Percentiles rank a stretch among this genome's conserved stretches.
Evolutionary conservation across 345 rosid genomes (phyloP).

Genomic region (Diplotaxis tenuifolia): DNA sequence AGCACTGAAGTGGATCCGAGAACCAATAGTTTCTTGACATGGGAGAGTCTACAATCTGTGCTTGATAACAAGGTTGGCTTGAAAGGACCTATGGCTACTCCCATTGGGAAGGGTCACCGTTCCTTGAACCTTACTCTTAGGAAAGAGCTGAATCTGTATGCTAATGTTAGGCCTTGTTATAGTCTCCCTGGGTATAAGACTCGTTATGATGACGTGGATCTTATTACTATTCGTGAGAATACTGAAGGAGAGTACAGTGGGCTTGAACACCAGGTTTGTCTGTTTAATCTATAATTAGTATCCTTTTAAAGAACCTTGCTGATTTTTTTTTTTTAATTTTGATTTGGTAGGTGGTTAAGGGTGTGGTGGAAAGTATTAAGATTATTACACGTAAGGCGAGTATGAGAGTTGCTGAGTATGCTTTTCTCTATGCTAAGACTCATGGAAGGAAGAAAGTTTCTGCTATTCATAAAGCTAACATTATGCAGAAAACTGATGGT

Average conservation of each 20-base stretch:
- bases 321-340: not conserved
- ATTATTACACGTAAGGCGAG: slow-evolving; percentile 95
- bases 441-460: slow-evolving; percentile 93
- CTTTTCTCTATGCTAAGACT: slow-evolving; percentile 86
- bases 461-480: slow-evolving; percentile 92
- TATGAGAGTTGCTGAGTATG: slow-evolving; percentile 93
- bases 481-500: slow-evolving; percentile 98
- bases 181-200: slow-evolving; percentile 96
- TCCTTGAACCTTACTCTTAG: slow-evolving; percentile 88
- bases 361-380: slow-evolving; percentile 95
- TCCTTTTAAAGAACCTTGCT: not conserved
- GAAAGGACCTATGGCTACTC: slow-evolving; percentile 99
- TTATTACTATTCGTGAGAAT: slow-evolving; percentile 91
- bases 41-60: slow-evolving; percentile 95
- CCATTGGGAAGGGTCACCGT: slow-evolving; percentile 96
- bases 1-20: slow-evolving; percentile 74
- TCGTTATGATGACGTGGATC: slow-evolving; percentile 83
- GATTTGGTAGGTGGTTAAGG: slow-evolving; percentile 76
- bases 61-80: slow-evolving; percentile 65
- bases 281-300: not conserved
- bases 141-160: slow-evolving; percentile 90
- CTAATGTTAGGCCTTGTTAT: slow-evolving; percentile 94
- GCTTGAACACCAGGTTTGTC: slow-evolving; percentile 85
- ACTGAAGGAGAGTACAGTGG: slow-evolving; percentile 99
- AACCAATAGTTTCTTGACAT: slow-evolving; percentile 90